Evolutionary conservation across 768 basidiomycete genomes (phyloP), one percentile per base, ranked within the genome.

Genomic region (Trametes maxima): DNA sequence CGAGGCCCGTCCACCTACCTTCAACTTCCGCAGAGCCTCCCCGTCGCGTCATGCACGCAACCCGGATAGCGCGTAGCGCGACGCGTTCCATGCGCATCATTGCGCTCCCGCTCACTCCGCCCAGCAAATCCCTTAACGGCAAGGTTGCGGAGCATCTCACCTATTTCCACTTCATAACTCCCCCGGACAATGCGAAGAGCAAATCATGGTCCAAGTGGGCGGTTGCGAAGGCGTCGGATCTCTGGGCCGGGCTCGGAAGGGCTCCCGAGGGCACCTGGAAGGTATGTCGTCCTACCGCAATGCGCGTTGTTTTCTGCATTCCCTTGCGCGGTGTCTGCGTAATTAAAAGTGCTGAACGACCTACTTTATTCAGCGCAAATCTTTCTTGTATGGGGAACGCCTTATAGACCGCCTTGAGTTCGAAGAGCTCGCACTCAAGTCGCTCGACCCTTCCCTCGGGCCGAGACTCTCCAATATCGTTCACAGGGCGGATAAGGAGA

Each of bases 401-500:
- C 71, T 91, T 1, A 78, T 87, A 21, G 88, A 92, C 72, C 78
- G 82, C 21, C 77, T 92, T 62, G 92, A 92, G 52, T 92, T 92
- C 65, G 92, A 93, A 72, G 91, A 94, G 71, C 78, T 88, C 37
- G 86, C 85, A 8, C 77, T 94, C 67, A 89, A 89, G 72, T 80
- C 82, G 35, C 75, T 94, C 35, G 87, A 92, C 67, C 85, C 89
- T 17, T 84, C 87, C 11, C 67, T 88, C 48, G 88, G 85, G 0
- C 89, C 89, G 13, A 70, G 66, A 39, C 59, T 72, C 40, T 59
- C 66, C 10, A 45, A 55, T n/a, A 58, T 65, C 40, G 65, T 65
- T 16, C 57, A 61, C 44, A 21, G 42, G 53, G 28, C 61, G 39
- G 40, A 40, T 44, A 55, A 69, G 49, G 47, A 40, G 33, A 58